phyloP scores from a whole-genome alignment of 805 yeast species.

The Torulaspora franciscae region DNA sequence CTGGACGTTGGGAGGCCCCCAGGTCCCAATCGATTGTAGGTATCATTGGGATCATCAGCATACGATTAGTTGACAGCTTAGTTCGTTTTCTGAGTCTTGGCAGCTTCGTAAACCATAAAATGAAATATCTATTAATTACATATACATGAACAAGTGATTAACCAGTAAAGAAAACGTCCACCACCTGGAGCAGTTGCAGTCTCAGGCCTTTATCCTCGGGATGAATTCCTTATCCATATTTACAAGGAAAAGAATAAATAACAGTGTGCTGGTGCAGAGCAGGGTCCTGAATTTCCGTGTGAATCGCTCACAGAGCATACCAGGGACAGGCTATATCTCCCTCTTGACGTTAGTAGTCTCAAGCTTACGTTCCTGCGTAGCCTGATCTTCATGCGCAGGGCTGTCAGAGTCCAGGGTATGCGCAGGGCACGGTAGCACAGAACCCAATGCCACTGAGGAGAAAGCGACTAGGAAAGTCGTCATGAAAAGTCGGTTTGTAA shows the following conservation, averaged over 20 bases:
- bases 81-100: not conserved
- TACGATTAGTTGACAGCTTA: too few species aligned
- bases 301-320: not conserved
- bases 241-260: constrained; percentile 1
- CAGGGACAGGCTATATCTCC: not conserved
- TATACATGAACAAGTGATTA: constrained; percentile 1
- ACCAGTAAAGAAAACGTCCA: not conserved
- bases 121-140: not conserved
- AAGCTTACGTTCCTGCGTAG: constrained; percentile 4
- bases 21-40: not conserved
- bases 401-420: constrained; percentile 41
- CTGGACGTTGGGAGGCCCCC: too few species aligned
- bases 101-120: not conserved
- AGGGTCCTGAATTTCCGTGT: not conserved
- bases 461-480: constrained; percentile 62
- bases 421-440: constrained; percentile 43
- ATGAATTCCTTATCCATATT: not conserved
- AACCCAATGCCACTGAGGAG: constrained; percentile 41
- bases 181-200: not conserved
- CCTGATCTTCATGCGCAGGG: constrained; percentile 27
- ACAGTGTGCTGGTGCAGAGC: not conserved
- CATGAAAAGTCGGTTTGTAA: constrained; percentile 50
- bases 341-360: not conserved
- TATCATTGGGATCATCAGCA: not conserved
- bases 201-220: not conserved